Conservation (phyloP, 164 flowering plant genomes). For the Sextonia rubra region DNA sequence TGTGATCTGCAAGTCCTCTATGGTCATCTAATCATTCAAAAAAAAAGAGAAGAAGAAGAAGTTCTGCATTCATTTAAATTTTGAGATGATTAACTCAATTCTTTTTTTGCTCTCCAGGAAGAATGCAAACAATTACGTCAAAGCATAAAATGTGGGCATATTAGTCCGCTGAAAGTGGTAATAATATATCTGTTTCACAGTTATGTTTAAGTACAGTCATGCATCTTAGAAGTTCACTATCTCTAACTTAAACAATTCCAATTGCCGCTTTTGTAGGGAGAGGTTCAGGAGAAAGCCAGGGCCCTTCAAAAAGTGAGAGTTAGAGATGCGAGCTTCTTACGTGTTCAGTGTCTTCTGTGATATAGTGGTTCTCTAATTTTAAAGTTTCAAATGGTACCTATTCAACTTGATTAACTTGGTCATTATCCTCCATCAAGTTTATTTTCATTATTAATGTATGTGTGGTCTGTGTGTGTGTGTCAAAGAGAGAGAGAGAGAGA, state of each 20-base stretch:
- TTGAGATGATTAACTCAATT: not conserved
- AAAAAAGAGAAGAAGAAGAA: no score
- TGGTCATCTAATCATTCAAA: not conserved
- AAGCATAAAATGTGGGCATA: constrained; percentile 87
- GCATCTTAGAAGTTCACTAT: not conserved
- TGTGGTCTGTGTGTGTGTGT: no score
- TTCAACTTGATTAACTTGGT: no score
- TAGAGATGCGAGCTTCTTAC: constrained; percentile 59
- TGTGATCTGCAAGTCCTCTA: not conserved
- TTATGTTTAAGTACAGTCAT: not conserved
- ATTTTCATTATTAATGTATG: no score
- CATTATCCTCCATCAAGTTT: no score
- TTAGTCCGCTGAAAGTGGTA: constrained; percentile 85
- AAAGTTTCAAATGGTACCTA: no score
- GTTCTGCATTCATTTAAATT: no score
- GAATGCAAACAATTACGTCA: constrained; percentile 91
- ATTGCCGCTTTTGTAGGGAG: constrained; percentile 56
- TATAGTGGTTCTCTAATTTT: not conserved
- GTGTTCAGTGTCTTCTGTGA: not conserved
- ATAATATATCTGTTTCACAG: constrained; percentile 5
- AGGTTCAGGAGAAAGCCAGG: constrained; percentile 75
- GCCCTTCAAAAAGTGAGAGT: constrained; percentile 76
- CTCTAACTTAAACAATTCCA: not conserved
- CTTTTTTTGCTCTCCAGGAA: constrained; percentile 52
- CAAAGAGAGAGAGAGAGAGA: no score